Percentiles rank a stretch among this genome's conserved stretches.
phyloP scores from a whole-genome alignment of 176 grass and related monocot species.

The Raddia guianensis region DNA sequence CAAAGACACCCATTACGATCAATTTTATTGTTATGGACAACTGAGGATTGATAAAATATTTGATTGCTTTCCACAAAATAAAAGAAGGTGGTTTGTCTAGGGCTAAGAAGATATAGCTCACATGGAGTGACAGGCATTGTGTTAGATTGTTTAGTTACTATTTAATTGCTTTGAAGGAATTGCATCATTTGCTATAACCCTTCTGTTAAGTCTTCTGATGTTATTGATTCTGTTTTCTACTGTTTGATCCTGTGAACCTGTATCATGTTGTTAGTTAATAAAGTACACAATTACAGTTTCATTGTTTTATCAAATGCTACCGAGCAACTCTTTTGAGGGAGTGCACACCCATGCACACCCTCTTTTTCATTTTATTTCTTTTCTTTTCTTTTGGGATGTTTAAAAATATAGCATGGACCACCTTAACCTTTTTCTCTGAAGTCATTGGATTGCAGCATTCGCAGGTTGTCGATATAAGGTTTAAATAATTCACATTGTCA shows the following conservation, averaged over 20 bases:
- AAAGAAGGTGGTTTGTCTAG: no score
- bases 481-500: neutral
- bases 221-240: neutral
- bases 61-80: neutral
- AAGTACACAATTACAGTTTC: neutral
- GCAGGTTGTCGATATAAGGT: neutral
- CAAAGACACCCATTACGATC: neutral
- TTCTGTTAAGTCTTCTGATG: neutral
- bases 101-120: neutral
- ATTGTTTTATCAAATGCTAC: neutral
- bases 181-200: neutral
- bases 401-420: neutral
- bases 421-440: neutral
- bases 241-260: neutral
- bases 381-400: neutral
- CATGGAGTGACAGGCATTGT: neutral
- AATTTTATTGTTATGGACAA: neutral
- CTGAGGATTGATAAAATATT: neutral
- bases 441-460: neutral
- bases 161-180: neutral
- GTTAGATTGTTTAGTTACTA: neutral
- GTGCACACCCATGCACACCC: neutral
- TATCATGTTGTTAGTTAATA: neutral
- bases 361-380: conserved; percentile 14
- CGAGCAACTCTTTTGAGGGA: neutral